phyloP scores from a whole-genome alignment of 169 alveolate species.

The Eimeria acervulina region DNA sequence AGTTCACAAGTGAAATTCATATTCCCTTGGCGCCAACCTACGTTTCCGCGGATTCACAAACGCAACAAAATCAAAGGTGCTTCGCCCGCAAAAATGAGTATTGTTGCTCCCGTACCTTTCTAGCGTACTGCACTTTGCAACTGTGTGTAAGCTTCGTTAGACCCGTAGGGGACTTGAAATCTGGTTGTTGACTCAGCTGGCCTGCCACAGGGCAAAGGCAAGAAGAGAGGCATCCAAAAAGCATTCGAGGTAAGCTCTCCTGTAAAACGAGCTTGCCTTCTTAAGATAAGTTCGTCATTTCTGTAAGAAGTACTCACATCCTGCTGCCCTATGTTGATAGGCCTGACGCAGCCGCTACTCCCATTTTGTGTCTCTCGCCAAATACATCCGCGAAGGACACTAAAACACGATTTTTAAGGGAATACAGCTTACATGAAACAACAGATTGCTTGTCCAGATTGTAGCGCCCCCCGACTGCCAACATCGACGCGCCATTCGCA shows the following conservation, averaged over 20 bases:
- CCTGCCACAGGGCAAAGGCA: conserved; percentile 30
- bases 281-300: too few relatives aligned
- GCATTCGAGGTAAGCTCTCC: background rate
- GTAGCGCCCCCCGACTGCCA: conserved; percentile 93
- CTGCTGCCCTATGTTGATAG: background rate
- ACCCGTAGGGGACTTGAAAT: conserved; percentile 88
- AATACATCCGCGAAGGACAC: background rate
- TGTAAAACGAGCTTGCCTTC: too few relatives aligned
- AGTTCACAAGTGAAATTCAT: background rate
- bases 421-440: conserved; percentile 86
- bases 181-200: conserved; percentile 83
- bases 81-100: too few relatives aligned
- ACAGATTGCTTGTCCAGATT: conserved; percentile 79
- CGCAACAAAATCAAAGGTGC: background rate
- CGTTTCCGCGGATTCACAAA: background rate
- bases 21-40: too few relatives aligned
- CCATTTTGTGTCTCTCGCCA: background rate
- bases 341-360: background rate
- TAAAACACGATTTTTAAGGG: background rate
- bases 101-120: conserved; percentile 54
- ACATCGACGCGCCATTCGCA: conserved; percentile 94
- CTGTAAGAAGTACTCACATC: background rate
- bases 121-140: conserved; percentile 78
- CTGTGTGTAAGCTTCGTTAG: conserved; percentile 71
- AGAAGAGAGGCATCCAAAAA: background rate